A percentile compares a stretch with the other conserved stretches of the same genome.
Evolutionary conservation across 1,139 yeast genomes (phyloP).

Genomic region (Saccharomyces hybrid): DNA sequence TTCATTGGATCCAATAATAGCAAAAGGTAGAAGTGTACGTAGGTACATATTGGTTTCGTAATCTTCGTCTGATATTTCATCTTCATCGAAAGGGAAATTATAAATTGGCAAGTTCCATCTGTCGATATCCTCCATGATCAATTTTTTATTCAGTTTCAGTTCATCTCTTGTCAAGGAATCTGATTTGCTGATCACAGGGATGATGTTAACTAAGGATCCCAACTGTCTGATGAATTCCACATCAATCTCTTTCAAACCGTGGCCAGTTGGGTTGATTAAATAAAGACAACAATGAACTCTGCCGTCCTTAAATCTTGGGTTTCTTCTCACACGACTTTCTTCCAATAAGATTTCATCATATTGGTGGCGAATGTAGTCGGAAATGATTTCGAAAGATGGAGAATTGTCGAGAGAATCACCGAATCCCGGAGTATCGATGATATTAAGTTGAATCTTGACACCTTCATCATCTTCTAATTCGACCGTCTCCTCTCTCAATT

Average conservation of each 20-base stretch:
- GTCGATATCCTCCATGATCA: conserved; percentile 63
- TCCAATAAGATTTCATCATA: conserved; percentile 86
- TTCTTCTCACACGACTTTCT: conserved; percentile 84
- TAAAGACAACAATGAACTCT: conserved; percentile 69
- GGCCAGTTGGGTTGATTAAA: conserved; percentile 68
- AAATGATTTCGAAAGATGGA: conserved; percentile 51
- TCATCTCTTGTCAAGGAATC: conserved; percentile 80
- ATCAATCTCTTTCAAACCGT: conserved; percentile 68
- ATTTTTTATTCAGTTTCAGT: conserved; percentile 55
- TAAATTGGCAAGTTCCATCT: conserved; percentile 74
- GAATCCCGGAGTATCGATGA: conserved; percentile 75
- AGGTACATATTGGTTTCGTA: conserved; percentile 73
- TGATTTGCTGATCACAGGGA: conserved; percentile 82
- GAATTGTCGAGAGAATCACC: conserved; percentile 68
- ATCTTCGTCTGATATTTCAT: conserved; percentile 62
- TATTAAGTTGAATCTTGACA: conserved; percentile 52
- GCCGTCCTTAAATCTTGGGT: conserved; percentile 72
- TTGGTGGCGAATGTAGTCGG: conserved; percentile 67
- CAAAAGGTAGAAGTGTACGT: conserved; percentile 76
- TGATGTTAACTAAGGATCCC: conserved; percentile 73
- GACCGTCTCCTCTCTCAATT: conserved; percentile 43
- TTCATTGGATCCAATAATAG: conserved; percentile 70
- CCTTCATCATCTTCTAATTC: conserved; percentile 76
- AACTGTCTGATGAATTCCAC: conserved; percentile 70
- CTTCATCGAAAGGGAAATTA: conserved; percentile 63